Evolutionary conservation across 208 protist genomes (phyloP).

Genomic region (Acanthamoeba healyi): DNA sequence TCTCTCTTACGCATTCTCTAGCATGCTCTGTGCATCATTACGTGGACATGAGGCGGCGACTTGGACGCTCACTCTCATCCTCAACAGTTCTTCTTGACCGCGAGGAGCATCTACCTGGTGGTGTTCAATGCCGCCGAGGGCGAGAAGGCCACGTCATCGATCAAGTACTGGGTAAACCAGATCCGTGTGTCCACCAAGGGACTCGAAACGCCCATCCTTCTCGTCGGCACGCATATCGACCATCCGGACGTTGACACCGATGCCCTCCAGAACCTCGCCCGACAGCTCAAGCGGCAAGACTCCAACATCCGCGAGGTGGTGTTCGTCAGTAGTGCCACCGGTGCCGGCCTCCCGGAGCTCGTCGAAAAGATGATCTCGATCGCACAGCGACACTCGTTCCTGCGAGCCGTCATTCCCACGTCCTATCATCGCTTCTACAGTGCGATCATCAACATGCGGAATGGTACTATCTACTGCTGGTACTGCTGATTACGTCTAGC

Average conservation of each 20-base stretch:
- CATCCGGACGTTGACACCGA: slow-evolving; percentile 38
- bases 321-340: slow-evolving; percentile 61
- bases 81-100: slow-evolving; percentile 71
- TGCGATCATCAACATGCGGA: slow-evolving; percentile 52
- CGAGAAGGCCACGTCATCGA: slow-evolving; percentile 20
- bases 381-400: slow-evolving; percentile 49
- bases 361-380: slow-evolving; percentile 30
- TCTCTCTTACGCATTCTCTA: not conserved
- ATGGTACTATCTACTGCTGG: not conserved
- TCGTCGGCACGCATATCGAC: slow-evolving; percentile 58
- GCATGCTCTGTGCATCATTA: not conserved
- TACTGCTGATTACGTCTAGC: no score
- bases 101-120: slow-evolving; percentile 70
- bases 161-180: slow-evolving; percentile 51
- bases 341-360: slow-evolving; percentile 42
- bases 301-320: slow-evolving; percentile 26
- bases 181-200: slow-evolving; percentile 53
- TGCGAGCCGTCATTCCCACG: slow-evolving; percentile 23
- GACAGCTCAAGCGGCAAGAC: slow-evolving; percentile 49
- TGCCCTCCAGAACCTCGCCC: not conserved
- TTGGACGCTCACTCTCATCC: not conserved
- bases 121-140: slow-evolving; percentile 75
- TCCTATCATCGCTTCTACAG: slow-evolving; percentile 63
- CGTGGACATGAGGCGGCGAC: no score
- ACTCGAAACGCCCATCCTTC: slow-evolving; percentile 30